Base-by-base conservation (phyloP, 2,329 filamentous ascomycete species). In the Ambrosiella cleistominuta region DNA sequence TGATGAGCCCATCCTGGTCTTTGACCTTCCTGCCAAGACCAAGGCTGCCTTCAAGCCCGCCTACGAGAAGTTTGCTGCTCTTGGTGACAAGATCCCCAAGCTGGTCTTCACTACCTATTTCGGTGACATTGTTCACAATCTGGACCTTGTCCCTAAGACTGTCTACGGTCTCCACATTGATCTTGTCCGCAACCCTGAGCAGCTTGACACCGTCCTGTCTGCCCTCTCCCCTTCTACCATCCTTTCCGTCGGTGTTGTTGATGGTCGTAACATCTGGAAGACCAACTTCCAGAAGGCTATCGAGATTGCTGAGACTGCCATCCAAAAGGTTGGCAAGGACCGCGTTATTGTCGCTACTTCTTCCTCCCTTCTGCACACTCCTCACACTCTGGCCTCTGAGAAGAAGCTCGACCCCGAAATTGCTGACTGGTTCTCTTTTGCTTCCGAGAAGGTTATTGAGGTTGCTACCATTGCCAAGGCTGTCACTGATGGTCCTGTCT, bases 211-310 rank as follows among this genome's bases (percentile, higher is more conserved):
- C 64, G 88, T 98, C 67, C 72, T 88, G 66, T 78, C 76, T 68
- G 84, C 89, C 68, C 82, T 98, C 64, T 89, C 88, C 71, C 74
- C 88, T 70, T 88, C 89, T 72, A 94, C 95, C 70, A 74, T 89
- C 66, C 84, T 98, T 65, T 98, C 93, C 64, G 86, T 83, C 64
- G 93, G 93, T 88, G 86, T 98, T 66, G 93, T 98, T 65, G 90
- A 98, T 68, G 93, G 93, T 68, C 89, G 93, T 69, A 98, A 98
- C 82, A 97, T 98, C 80, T 98, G 93, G 93, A 98, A 98, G 87
- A 96, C n/a, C n/a, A n/a, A 97, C 84, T 86, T 96, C 77, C 86
- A 95, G 82, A 82, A 82, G 67, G 89, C 93, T 68, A 94, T 98
- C 64, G 90, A 93, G 78, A 81, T 77, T 63, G 86, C 93, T 62